These are phyloP conservation scores for Phragmites australis DNA, from an alignment of 176 grass and related monocot genomes.

Conservation along the genomic window DNA sequence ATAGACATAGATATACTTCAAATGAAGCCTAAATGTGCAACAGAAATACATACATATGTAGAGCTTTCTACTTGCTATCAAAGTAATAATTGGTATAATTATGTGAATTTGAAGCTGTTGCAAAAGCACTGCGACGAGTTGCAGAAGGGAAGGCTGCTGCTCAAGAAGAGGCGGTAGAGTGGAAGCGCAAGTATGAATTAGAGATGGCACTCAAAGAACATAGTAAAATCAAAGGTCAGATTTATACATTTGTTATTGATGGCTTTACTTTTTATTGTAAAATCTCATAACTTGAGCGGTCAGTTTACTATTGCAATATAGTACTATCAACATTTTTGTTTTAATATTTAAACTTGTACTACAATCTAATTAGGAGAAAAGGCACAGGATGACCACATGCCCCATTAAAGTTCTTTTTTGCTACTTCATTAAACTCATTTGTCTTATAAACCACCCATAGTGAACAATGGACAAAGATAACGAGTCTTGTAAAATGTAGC, in stretches of 20 bases:
- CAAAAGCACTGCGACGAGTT: conserved; percentile 80
- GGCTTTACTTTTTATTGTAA: background rate
- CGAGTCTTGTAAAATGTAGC: background rate
- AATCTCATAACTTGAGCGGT: background rate
- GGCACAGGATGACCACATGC: background rate
- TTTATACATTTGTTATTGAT: conserved; percentile 26
- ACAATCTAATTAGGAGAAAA: background rate
- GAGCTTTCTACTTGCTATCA: background rate
- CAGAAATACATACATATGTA: conserved; percentile 14
- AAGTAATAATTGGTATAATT: conserved; percentile 36
- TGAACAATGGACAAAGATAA: background rate
- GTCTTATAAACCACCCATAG: background rate
- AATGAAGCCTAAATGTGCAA: conserved; percentile 18
- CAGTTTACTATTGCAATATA: background rate
- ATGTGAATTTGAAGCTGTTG: conserved; percentile 72
- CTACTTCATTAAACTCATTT: background rate
- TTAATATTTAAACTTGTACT: background rate
- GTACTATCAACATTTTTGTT: background rate
- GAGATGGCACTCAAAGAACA: conserved; percentile 65
- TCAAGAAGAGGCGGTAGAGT: conserved; percentile 79
- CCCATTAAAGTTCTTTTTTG: background rate
- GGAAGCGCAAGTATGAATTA: conserved; percentile 95
- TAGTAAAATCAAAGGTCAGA: conserved; percentile 61
- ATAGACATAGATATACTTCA: background rate
- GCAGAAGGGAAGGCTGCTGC: conserved; percentile 95